phyloP scores from a whole-genome alignment of 2,329 filamentous ascomycete genomes.

The Fusarium torulosum region DNA sequence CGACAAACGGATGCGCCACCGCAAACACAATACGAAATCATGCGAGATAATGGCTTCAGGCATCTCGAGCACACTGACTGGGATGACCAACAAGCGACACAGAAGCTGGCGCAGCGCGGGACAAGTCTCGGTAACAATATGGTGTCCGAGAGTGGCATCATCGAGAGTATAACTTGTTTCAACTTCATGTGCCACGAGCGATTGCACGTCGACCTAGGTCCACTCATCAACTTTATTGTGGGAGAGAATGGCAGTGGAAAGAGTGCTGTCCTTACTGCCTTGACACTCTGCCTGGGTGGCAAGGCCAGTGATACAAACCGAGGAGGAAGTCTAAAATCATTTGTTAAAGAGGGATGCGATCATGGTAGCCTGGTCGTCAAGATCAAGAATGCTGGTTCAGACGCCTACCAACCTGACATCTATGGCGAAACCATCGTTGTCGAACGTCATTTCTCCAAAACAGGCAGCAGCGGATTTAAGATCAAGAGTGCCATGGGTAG shows the following conservation, averaged over 20 bases:
- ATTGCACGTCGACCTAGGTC: conserved; percentile 86
- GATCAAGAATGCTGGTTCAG: conserved; percentile 89
- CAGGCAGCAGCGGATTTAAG: conserved; percentile 85
- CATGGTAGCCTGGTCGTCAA: conserved; percentile 81
- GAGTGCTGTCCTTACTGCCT: conserved; percentile 91
- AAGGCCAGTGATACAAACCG: conserved; percentile 95
- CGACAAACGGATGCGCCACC: conserved; percentile 54
- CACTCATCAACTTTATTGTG: conserved; percentile 97
- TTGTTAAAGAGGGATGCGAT: conserved; percentile 91
- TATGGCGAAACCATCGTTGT: conserved; percentile 89
- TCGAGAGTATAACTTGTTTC: conserved; percentile 85
- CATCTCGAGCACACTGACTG: conserved; percentile 68
- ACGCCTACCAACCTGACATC: conserved; percentile 83
- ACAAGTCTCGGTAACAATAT: conserved; percentile 73
- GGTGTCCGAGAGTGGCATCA: conserved; percentile 84
- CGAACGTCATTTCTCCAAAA: conserved; percentile 87
- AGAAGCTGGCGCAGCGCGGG: conserved; percentile 68
- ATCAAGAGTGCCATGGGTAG: conserved; percentile 79
- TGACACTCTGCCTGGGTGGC: conserved; percentile 93
- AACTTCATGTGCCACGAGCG: conserved; percentile 98
- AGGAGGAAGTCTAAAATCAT: conserved; percentile 86
- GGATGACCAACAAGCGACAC: conserved; percentile 74
- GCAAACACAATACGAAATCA: conserved; percentile 71
- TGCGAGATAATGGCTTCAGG: conserved; percentile 70
- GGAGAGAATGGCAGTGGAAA: conserved; percentile 98